These are phyloP conservation scores for Pythium pyrilobum DNA, from an alignment of 352 stramenopile species.

Conservation along the genomic window DNA sequence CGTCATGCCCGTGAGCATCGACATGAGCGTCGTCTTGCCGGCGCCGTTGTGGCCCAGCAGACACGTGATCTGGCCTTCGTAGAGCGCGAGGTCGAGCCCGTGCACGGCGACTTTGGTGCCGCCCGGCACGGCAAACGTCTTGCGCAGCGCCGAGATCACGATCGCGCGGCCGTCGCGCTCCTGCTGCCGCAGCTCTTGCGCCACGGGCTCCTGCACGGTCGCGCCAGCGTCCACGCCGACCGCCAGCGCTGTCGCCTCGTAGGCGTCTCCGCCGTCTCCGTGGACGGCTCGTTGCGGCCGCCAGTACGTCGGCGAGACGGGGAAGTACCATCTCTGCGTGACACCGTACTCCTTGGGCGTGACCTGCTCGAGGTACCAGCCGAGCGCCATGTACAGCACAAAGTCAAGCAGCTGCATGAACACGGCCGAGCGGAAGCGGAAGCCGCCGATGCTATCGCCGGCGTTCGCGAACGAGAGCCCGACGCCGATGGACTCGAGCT, in stretches of 20 bases:
- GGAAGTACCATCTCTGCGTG: conserved; percentile 88
- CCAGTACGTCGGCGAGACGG: conserved; percentile 71
- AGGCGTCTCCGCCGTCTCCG: conserved; percentile 32
- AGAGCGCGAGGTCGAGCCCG: conserved; percentile 79
- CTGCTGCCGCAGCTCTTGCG: conserved; percentile 40
- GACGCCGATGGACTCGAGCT: conserved; percentile 45
- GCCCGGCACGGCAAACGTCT: conserved; percentile 66
- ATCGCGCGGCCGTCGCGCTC: conserved; percentile 49
- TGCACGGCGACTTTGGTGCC: conserved; percentile 85
- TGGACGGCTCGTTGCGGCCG: conserved; percentile 25
- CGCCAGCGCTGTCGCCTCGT: neutral
- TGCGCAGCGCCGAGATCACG: conserved; percentile 54
- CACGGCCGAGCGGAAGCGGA: conserved; percentile 57
- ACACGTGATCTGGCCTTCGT: conserved; percentile 92
- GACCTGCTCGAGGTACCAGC: conserved; percentile 89
- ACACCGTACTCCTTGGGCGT: conserved; percentile 92
- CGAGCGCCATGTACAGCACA: conserved; percentile 81
- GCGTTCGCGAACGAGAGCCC: conserved; percentile 39
- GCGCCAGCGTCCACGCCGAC: neutral
- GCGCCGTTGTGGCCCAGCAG: conserved; percentile 95
- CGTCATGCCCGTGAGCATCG: conserved; percentile 77
- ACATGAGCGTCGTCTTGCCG: conserved; percentile 87
- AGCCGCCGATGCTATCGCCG: conserved; percentile 31
- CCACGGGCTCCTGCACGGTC: conserved; percentile 24
- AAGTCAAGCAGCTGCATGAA: conserved; percentile 88